Base-by-base conservation (phyloP, 495 filamentous ascomycete species). In the Penicillium silybi region DNA sequence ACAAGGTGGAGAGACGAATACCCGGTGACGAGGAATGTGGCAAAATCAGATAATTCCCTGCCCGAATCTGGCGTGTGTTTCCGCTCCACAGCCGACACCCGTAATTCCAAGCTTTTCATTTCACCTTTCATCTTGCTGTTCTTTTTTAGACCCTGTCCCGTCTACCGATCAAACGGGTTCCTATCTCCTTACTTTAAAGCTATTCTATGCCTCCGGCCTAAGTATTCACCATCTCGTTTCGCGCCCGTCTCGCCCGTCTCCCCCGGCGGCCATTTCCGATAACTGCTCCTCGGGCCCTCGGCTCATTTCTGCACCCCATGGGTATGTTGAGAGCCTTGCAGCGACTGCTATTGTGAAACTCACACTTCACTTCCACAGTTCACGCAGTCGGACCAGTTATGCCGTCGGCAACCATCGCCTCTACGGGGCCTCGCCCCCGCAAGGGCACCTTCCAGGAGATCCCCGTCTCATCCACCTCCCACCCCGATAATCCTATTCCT, bases 401-500 rank as follows among this genome's bases (percentile, higher is more conserved):
- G 61, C 61, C 68, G 37, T 59, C 68, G 40, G 51, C 59, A 19
- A 59, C 54, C 22, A 59, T 62, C 41, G 57, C 65, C 41, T 63
- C 65, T 7, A 53, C 57, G 46, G 49, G 57, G 29, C 20, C 60
- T 29, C 65, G 58, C 43, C 48, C 58, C 45, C 54, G 58, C 49
- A 59, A 63, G 55, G 54, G 54, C 40, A 66, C 66, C 15, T 62
- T 65, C 53, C 61, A 60, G 46, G 62, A 54, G 23, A 68, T 78
- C 34, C 70, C 72, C n/a, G 61, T 72, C 44, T 74, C 75, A 8
- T 65, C 71, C 7, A 79, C 76, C 25, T 79, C 73, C 32, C 80
- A 83, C 62, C 80, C 80, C 10, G 64, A 77, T 45, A 79, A 83
- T 54, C 80, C 80, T 4, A 74, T 83, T 48, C 81, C 80, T 44